Conservation (phyloP, 345 rosid genomes). For the Turnera subulata region DNA sequence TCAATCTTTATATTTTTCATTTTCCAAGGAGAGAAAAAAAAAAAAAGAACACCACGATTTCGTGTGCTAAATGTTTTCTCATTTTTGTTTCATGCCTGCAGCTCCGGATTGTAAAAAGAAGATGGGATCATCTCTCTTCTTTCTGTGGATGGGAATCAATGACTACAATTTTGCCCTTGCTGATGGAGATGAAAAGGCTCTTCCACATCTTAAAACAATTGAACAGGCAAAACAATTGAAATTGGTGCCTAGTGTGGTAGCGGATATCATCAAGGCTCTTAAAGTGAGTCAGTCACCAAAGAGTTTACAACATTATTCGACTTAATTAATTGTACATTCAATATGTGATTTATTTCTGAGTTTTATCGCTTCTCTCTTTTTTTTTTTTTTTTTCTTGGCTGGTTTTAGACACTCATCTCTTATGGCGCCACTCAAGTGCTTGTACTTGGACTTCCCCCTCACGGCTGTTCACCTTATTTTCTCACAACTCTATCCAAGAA, state of each 20-base stretch:
- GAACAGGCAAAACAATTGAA: background rate
- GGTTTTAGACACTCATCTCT: slow-evolving; percentile 7
- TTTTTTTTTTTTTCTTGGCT: background rate
- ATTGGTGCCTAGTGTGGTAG: too few relatives aligned
- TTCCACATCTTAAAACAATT: background rate
- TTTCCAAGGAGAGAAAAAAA: too few relatives aligned
- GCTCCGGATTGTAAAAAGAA: background rate
- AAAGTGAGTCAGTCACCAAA: too few relatives aligned
- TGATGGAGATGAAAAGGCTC: background rate
- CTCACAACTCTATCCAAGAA: background rate
- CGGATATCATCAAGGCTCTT: too few relatives aligned
- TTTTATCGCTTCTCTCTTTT: too few relatives aligned
- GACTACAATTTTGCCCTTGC: slow-evolving; percentile 9
- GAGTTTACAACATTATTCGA: too few relatives aligned
- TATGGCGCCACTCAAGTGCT: slow-evolving; percentile 9
- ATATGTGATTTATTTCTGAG: too few relatives aligned
- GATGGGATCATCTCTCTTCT: slow-evolving; percentile 7
- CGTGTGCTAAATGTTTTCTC: background rate
- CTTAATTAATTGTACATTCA: too few relatives aligned
- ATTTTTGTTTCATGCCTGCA: too few relatives aligned
- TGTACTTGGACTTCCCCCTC: slow-evolving; percentile 14
- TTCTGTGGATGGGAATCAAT: slow-evolving; percentile 19
- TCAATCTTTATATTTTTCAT: too few relatives aligned
- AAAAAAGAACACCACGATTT: too few relatives aligned
- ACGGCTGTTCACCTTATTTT: slow-evolving; percentile 11